phyloP scores from a whole-genome alignment of 192 early-diverging fungal genomes.

The Coemansia sp. region DNA sequence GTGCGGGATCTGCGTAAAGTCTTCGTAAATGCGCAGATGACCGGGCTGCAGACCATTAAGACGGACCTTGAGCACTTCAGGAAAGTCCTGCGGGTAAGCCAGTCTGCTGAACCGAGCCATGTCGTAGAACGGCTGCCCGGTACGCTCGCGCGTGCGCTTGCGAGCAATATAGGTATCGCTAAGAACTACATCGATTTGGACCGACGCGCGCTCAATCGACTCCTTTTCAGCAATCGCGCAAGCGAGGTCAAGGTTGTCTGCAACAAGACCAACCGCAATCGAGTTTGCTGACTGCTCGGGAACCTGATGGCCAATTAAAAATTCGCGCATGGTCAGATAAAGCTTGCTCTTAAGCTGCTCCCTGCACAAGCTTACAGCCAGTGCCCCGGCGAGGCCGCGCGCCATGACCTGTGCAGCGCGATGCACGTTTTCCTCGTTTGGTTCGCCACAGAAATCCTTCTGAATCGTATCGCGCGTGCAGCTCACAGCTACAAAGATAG shows the following conservation, averaged over 20 bases:
- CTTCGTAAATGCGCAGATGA: slow-evolving; percentile 86
- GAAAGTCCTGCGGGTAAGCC: slow-evolving; percentile 82
- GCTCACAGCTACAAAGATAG: slow-evolving; percentile 89
- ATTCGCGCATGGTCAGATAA: slow-evolving; percentile 53
- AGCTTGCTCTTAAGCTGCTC: slow-evolving; percentile 89
- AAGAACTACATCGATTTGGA: slow-evolving; percentile 91
- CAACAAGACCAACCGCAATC: slow-evolving; percentile 78
- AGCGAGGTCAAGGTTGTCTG: slow-evolving; percentile 92
- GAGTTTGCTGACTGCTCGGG: slow-evolving; percentile 67
- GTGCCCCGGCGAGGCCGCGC: slow-evolving; percentile 81
- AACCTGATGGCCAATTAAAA: slow-evolving; percentile 45
- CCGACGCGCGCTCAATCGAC: slow-evolving; percentile 91
- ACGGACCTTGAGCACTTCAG: slow-evolving; percentile 84
- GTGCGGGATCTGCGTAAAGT: slow-evolving; percentile 71
- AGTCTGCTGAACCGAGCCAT: slow-evolving; percentile 69
- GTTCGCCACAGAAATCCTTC: slow-evolving; percentile 96
- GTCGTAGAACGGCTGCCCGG: slow-evolving; percentile 90
- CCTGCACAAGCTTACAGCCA: slow-evolving; percentile 90
- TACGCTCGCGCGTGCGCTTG: slow-evolving; percentile 87
- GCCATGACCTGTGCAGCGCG: slow-evolving; percentile 95
- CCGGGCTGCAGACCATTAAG: slow-evolving; percentile 74
- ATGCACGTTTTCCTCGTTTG: slow-evolving; percentile 91
- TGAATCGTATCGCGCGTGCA: slow-evolving; percentile 88
- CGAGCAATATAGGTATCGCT: slow-evolving; percentile 66
- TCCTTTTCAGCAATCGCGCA: slow-evolving; percentile 94